Evolutionary conservation across 805 yeast genomes (phyloP).

Genomic region (Nakazawaea pomicola): DNA sequence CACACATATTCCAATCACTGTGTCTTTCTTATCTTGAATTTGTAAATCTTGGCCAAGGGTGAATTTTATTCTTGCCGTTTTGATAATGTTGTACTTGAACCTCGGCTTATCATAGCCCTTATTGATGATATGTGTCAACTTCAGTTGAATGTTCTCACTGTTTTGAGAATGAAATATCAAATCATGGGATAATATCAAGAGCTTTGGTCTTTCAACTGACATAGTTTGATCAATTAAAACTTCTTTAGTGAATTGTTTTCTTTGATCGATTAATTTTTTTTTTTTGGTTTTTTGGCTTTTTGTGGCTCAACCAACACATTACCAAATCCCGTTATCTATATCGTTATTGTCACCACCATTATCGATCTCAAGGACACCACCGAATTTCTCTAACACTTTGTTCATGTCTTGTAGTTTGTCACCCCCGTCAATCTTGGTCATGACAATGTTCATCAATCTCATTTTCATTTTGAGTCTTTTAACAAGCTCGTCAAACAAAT

Average conservation of each 20-base stretch:
- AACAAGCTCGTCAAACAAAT: conserved; percentile 21
- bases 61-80: conserved; percentile 35
- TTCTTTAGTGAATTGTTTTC: not conserved
- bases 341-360: conserved; percentile 12
- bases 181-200: conserved; percentile 8
- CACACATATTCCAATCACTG: conserved; percentile 20
- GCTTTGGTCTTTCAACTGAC: conserved; percentile 1
- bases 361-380: conserved; percentile 11
- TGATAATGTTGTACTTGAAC: conserved; percentile 36
- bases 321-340: conserved; percentile 16
- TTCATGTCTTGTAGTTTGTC: conserved; percentile 7
- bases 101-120: conserved; percentile 46
- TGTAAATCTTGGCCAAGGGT: conserved; percentile 22
- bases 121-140: conserved; percentile 34
- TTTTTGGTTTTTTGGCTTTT: not conserved
- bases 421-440: conserved; percentile 11
- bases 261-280: not conserved
- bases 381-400: not conserved
- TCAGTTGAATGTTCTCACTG: conserved; percentile 15
- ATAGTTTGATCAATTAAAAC: not conserved
- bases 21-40: conserved; percentile 17
- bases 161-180: conserved; percentile 3
- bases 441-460: conserved; percentile 20
- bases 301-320: not conserved
- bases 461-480: conserved; percentile 23